A percentile compares a stretch with the other conserved stretches of the same genome.
These are phyloP conservation scores for Septoria linicola DNA, from an alignment of 2,329 filamentous ascomycete genomes.

Conservation along the genomic window DNA sequence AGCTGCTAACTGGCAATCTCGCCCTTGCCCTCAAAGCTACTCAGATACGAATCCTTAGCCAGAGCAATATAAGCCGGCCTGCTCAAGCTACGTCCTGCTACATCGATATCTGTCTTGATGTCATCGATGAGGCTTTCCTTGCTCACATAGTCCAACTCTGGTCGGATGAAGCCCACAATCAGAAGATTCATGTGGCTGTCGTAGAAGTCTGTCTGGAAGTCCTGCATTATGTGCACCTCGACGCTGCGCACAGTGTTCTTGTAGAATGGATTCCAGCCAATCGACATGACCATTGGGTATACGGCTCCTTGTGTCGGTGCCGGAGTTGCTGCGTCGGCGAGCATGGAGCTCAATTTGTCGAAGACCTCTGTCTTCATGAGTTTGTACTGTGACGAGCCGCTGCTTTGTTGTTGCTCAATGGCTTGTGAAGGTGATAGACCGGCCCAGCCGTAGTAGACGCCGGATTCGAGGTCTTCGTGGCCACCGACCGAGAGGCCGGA, in stretches of 20 bases:
- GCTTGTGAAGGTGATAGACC: conserved; percentile 53
- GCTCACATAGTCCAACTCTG: conserved; percentile 83
- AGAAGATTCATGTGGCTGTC: conserved; percentile 73
- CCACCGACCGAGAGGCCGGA: conserved; percentile 69
- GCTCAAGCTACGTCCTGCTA: conserved; percentile 70
- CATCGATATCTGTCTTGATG: conserved; percentile 84
- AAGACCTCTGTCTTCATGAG: conserved; percentile 26
- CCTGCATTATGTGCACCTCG: conserved; percentile 64
- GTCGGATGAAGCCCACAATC: conserved; percentile 82
- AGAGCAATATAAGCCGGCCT: conserved; percentile 59
- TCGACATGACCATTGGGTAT: conserved; percentile 87
- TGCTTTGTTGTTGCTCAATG: conserved; percentile 27
- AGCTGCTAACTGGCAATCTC: conserved; percentile 32
- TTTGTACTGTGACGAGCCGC: conserved; percentile 28
- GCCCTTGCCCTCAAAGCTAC: conserved; percentile 35
- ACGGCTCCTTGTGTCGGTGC: conserved; percentile 43
- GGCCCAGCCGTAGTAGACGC: conserved; percentile 93
- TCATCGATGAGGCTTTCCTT: conserved; percentile 82
- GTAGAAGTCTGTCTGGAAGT: conserved; percentile 81
- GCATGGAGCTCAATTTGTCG: conserved; percentile 20
- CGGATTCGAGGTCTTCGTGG: conserved; percentile 62
- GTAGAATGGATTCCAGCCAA: conserved; percentile 97
- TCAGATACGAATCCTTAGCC: conserved; percentile 49
- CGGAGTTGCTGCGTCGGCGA: conserved; percentile 12
- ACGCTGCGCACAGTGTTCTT: conserved; percentile 83